These are phyloP conservation scores for Cornus suecica DNA, from an alignment of 148 eudicot genomes.

Conservation along the genomic window DNA sequence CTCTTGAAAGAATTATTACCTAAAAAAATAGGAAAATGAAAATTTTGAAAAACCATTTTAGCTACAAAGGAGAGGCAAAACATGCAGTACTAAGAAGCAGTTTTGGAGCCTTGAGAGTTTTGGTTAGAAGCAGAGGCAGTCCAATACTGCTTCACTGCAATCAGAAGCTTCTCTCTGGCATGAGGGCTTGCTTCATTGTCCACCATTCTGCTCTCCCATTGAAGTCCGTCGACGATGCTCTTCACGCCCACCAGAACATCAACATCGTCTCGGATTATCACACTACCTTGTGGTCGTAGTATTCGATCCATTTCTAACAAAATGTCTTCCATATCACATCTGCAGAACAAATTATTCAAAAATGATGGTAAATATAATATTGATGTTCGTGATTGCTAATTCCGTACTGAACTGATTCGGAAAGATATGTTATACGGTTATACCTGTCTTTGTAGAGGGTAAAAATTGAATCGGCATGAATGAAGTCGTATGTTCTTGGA, in stretches of 20 bases:
- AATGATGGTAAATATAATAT: too few relatives aligned
- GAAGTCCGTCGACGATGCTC: conserved; percentile 46
- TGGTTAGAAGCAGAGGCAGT: conserved; percentile 39
- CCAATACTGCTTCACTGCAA: conserved; percentile 87
- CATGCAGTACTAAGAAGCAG: conserved; percentile 21
- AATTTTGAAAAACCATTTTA: not conserved
- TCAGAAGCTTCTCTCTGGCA: conserved; percentile 54
- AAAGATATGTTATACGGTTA: not conserved
- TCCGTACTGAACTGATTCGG: not conserved
- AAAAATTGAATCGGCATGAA: conserved; percentile 74
- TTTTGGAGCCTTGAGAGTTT: conserved; percentile 15
- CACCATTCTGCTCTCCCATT: conserved; percentile 59
- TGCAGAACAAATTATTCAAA: conserved; percentile 12
- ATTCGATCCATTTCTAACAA: conserved; percentile 86
- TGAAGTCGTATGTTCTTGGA: conserved; percentile 83
- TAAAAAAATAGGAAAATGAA: not conserved
- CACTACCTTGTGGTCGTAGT: conserved; percentile 66
- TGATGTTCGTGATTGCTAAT: not conserved
- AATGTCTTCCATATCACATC: conserved; percentile 70
- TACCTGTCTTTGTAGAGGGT: conserved; percentile 77
- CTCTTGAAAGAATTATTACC: not conserved
- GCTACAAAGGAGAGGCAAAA: not conserved
- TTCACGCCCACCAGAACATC: conserved; percentile 56
- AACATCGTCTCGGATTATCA: conserved; percentile 74
- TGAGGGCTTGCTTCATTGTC: conserved; percentile 79